Evolutionary conservation across 352 stramenopile species (phyloP), one percentile per base, ranked within the genome.

Genomic region (Pythium grandisporangium): DNA sequence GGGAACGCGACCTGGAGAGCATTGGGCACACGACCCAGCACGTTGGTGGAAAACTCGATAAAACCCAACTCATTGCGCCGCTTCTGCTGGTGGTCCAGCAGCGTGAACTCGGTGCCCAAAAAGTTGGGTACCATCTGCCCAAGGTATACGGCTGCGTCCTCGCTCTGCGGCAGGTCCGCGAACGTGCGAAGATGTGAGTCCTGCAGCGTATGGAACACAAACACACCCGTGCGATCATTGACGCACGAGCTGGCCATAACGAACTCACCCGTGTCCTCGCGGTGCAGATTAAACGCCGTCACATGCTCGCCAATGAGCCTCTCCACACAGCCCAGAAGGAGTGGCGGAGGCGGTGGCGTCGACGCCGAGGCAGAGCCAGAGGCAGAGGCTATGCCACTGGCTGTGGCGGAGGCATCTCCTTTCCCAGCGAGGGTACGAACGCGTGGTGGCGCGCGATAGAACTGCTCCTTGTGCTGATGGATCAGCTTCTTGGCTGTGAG

Each of bases 231-330:
- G 23, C 52, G 60, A n/a, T 85, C 76, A 40, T 71, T 85, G 39
- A 62, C 53, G 29, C 73, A 86, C 14, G 70, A 84, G n/a, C 68
- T 73, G 38, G 76, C 70, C 19, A 89, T 27, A 22, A 89, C 36
- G 42, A 89, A 89, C 56, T 83, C 75, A 32, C 79, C 77, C 20
- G 77, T 92, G 53, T 87, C 72, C 44, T 92, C 75, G 12, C 62
- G 64, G 27, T 93, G 73, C 34, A 93, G 79, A 51, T 93, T 85
- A 36, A 92, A 85, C 33, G 82, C 64, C 16, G 78, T 92, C n/a
- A 92, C 70, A n/a, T 66, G 67, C 16, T 87, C 66, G 4, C 82
- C 80, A 21, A 60, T 53, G 13, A 85, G 61, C 10, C 82, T 63
- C 48, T 89, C 68, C 16, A 95, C 44, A 48, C 70, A 90, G 11